Percentiles rank a stretch among this genome's conserved stretches.
These are phyloP conservation scores for Cytospora piceicola DNA, from an alignment of 2,329 filamentous ascomycete species.

Conservation along the genomic window DNA sequence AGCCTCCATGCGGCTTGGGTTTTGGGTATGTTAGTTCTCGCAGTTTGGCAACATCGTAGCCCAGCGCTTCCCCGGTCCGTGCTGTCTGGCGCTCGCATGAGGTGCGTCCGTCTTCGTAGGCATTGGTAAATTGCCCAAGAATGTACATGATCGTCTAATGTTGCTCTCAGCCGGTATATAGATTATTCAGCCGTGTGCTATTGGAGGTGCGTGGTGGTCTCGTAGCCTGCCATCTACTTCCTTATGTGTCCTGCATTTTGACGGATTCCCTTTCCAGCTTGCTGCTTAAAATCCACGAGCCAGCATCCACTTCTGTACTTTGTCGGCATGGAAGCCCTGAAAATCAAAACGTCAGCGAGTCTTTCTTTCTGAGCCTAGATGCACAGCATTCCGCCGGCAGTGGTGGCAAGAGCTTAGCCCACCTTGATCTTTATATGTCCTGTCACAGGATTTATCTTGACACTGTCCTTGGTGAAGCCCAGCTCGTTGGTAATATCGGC, in stretches of 20 bases:
- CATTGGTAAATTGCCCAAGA: neutral
- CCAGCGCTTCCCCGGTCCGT: neutral
- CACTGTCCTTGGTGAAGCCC: constrained; percentile 56
- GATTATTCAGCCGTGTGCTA: neutral
- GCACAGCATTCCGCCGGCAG: neutral
- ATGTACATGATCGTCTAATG: neutral
- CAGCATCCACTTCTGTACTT: constrained; percentile 30
- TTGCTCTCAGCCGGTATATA: neutral
- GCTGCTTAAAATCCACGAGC: constrained; percentile 30
- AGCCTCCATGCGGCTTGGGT: no score
- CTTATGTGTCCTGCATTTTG: neutral
- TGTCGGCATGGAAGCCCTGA: constrained; percentile 27
- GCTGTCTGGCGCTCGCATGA: neutral
- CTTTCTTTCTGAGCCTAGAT: neutral
- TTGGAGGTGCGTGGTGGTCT: neutral
- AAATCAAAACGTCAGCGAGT: neutral
- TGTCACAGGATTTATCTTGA: constrained; percentile 63
- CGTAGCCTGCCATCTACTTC: neutral
- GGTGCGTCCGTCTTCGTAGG: neutral
- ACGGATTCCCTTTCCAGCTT: neutral
- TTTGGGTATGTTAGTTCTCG: neutral
- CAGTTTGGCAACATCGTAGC: neutral
- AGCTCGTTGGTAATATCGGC: constrained; percentile 66
- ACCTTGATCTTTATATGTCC: constrained; percentile 78
- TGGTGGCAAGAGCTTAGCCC: constrained; percentile 33